Percentiles rank a stretch among this genome's conserved stretches.
These are phyloP conservation scores for Trametes polyzona DNA, from an alignment of 1,284 basidiomycete species.

Conservation along the genomic window DNA sequence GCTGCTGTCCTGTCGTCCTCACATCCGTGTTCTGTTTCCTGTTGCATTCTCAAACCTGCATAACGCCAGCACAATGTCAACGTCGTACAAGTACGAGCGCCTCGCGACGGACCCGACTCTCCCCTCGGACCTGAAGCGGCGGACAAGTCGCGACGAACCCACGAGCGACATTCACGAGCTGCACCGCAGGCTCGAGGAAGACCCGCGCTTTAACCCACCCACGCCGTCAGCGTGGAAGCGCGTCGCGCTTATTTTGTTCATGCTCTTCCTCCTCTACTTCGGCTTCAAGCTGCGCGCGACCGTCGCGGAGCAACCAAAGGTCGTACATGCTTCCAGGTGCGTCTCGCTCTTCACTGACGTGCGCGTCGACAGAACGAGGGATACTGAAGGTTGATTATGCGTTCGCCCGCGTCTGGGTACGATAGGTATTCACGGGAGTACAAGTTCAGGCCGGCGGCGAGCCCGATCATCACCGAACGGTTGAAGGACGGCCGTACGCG, in stretches of 20 bases:
- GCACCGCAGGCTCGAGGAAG: constrained; percentile 30
- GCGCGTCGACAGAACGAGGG: constrained; percentile 5
- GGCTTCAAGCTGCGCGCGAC: constrained; percentile 40
- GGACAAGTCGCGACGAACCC: constrained; percentile 24
- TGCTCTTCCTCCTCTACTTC: constrained; percentile 48
- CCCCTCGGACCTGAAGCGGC: constrained; percentile 12
- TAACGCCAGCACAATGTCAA: constrained; percentile 12
- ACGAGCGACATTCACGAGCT: constrained; percentile 33
- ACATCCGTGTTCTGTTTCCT: no score
- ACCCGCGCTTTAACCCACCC: constrained; percentile 50
- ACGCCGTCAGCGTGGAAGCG: constrained; percentile 52
- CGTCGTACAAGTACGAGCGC: constrained; percentile 20
- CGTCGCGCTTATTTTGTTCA: constrained; percentile 46
- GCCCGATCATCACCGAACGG: constrained; percentile 66
- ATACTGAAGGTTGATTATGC: background rate
- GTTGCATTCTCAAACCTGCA: background rate
- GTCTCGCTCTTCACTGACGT: constrained; percentile 19
- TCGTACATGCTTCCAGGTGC: constrained; percentile 55
- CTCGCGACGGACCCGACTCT: constrained; percentile 17
- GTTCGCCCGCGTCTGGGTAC: background rate
- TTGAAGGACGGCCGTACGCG: constrained; percentile 60
- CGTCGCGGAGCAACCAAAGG: constrained; percentile 33
- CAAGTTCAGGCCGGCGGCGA: constrained; percentile 69
- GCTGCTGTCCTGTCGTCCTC: background rate
- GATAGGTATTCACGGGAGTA: constrained; percentile 65